phyloP scores from a whole-genome alignment of 2,329 filamentous ascomycete species.

The Fusarium hainanense region DNA sequence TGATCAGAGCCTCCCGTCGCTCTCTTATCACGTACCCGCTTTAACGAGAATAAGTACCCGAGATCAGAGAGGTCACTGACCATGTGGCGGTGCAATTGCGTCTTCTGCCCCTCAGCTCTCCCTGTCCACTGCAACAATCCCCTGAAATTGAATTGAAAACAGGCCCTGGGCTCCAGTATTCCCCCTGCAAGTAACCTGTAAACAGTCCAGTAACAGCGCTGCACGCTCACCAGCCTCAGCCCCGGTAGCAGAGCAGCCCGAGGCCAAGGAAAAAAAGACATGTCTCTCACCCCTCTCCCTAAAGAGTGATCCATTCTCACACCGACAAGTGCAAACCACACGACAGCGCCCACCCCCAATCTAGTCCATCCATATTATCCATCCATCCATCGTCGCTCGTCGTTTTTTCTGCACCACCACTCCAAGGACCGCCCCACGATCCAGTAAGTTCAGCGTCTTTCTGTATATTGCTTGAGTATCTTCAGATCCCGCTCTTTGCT shows the following conservation, averaged over 20 bases:
- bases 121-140: conserved; percentile 12
- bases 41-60: conserved; percentile 11
- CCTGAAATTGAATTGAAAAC: conserved; percentile 34
- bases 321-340: conserved; percentile 48
- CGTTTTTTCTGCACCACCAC: conserved; percentile 48
- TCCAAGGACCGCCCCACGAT: conserved; percentile 47
- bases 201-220: conserved; percentile 18
- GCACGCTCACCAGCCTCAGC: conserved; percentile 29
- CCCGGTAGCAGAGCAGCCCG: conserved; percentile 30
- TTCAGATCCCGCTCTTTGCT: conserved; percentile 20
- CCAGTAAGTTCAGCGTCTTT: conserved; percentile 44
- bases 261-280: conserved; percentile 38
- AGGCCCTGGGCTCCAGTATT: conserved; percentile 43
- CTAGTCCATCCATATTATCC: conserved; percentile 27
- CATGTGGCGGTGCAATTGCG: conserved; percentile 34
- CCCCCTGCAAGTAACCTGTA: conserved; percentile 26
- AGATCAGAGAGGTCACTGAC: conserved; percentile 17
- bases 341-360: conserved; percentile 40
- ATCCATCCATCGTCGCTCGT: conserved; percentile 43
- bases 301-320: conserved; percentile 42
- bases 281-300: conserved; percentile 43
- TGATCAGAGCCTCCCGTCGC: background rate
- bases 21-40: conserved; percentile 3
- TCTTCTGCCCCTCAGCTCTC: conserved; percentile 28
- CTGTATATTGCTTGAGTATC: conserved; percentile 16